phyloP scores from a whole-genome alignment of 2,329 filamentous ascomycete genomes.

The Aspergillus pseudoviridinutans region DNA sequence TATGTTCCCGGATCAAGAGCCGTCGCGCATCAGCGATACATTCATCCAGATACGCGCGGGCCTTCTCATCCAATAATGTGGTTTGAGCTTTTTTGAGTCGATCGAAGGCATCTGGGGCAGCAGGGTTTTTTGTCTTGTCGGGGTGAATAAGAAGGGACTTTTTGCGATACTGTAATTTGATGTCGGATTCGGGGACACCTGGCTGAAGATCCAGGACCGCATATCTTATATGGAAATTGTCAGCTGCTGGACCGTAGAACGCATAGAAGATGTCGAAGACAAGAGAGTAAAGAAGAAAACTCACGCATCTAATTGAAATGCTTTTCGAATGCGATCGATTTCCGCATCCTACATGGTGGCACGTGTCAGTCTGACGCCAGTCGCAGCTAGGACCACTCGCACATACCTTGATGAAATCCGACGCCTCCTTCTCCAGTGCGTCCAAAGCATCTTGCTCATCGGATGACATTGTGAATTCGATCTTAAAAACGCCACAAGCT shows the following conservation, averaged over 20 bases:
- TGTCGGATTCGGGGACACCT: conserved; percentile 91
- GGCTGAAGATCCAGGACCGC: conserved; percentile 93
- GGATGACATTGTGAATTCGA: conserved; percentile 45
- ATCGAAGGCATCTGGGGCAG: conserved; percentile 92
- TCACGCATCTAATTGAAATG: conserved; percentile 75
- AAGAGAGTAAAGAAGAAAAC: conserved; percentile 19
- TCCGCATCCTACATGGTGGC: conserved; percentile 68
- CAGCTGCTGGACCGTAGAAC: neutral
- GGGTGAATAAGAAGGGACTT: conserved; percentile 99
- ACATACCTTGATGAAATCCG: conserved; percentile 81
- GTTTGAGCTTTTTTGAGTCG: conserved; percentile 92
- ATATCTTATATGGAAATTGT: conserved; percentile 54
- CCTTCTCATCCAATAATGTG: conserved; percentile 89
- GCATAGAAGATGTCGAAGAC: neutral
- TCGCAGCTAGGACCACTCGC: neutral
- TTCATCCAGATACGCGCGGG: conserved; percentile 81
- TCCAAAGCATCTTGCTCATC: conserved; percentile 74
- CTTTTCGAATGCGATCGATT: conserved; percentile 88
- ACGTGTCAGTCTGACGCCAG: conserved; percentile 13
- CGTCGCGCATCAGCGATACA: conserved; percentile 93
- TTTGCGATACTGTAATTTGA: conserved; percentile 89
- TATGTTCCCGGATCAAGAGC: conserved; percentile 89
- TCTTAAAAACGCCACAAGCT: neutral
- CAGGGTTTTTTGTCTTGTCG: conserved; percentile 90
- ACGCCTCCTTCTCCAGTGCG: conserved; percentile 76